phyloP scores from a whole-genome alignment of 306 rosid species.

The Cucumis sativus region DNA sequence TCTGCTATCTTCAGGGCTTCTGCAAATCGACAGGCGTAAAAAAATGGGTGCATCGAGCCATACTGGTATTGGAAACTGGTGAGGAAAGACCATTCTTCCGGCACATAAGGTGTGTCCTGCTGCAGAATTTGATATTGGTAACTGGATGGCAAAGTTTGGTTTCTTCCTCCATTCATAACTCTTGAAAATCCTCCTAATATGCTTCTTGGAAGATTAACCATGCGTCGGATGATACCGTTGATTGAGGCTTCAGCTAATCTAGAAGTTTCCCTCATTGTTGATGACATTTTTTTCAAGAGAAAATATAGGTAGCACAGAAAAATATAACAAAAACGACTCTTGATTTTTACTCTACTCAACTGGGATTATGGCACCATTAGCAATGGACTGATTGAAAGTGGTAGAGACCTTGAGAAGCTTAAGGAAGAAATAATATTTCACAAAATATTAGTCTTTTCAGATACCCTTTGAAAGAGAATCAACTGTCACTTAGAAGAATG shows the following conservation, averaged over 20 bases:
- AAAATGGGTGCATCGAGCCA: constrained; percentile 49
- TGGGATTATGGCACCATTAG: not conserved
- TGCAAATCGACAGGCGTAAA: constrained; percentile 41
- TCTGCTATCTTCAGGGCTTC: constrained; percentile 54
- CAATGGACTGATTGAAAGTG: not conserved
- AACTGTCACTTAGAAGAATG: constrained; percentile 13
- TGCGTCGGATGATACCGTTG: constrained; percentile 39
- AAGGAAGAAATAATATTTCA: not conserved
- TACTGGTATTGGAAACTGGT: constrained; percentile 42
- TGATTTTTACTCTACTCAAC: not conserved
- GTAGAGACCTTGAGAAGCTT: not conserved
- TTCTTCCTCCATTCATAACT: constrained; percentile 38
- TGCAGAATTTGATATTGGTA: constrained; percentile 20
- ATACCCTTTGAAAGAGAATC: not conserved
- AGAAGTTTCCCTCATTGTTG: constrained; percentile 24
- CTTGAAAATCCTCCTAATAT: constrained; percentile 49
- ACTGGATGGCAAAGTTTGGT: constrained; percentile 19
- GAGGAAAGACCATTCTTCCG: constrained; percentile 41
- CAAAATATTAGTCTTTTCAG: not conserved
- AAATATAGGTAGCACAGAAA: not conserved
- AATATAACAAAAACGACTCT: not conserved
- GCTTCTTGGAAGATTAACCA: constrained; percentile 48
- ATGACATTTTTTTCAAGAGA: constrained; percentile 16
- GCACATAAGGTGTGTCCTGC: constrained; percentile 8
- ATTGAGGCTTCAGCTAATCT: constrained; percentile 12